Conservation (phyloP, 164 flowering plant species). For the Piper betle region DNA sequence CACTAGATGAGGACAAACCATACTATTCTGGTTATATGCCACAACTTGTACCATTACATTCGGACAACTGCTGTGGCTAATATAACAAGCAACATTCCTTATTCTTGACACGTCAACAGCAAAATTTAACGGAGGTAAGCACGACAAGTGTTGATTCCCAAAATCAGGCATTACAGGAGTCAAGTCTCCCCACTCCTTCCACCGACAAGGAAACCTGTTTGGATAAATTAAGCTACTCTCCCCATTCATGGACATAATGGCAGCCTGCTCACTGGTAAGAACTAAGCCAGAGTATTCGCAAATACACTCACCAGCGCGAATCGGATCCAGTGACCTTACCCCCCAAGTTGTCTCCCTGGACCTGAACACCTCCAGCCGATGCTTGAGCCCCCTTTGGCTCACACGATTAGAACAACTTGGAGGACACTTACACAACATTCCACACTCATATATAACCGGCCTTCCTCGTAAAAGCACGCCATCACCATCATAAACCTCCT, state of each 20-base stretch:
- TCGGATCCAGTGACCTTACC: conserved; percentile 64
- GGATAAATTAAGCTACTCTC: conserved; percentile 59
- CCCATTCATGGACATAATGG: conserved; percentile 63
- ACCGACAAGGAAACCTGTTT: conserved; percentile 44
- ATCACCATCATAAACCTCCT: conserved; percentile 54
- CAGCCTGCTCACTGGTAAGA: conserved; percentile 54
- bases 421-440: conserved; percentile 55
- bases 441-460: conserved; percentile 79
- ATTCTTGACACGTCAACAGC: conserved; percentile 80
- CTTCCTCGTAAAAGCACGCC: conserved; percentile 71
- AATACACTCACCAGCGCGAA: conserved; percentile 66
- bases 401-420: conserved; percentile 59
- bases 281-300: conserved; percentile 70
- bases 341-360: conserved; percentile 79
- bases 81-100: conserved; percentile 85
- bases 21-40: conserved; percentile 53
- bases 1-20: conserved; percentile 74
- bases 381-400: conserved; percentile 46
- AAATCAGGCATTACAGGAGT: conserved; percentile 45
- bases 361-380: conserved; percentile 60
- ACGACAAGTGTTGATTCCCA: conserved; percentile 36
- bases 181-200: conserved; percentile 87
- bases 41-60: conserved; percentile 84
- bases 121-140: conserved; percentile 61
- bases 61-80: conserved; percentile 71